A percentile compares a stretch with the other conserved stretches of the same genome.
These are phyloP conservation scores for Cryptococcus sp. DNA, from an alignment of 1,284 basidiomycete genomes.

Conservation along the genomic window DNA sequence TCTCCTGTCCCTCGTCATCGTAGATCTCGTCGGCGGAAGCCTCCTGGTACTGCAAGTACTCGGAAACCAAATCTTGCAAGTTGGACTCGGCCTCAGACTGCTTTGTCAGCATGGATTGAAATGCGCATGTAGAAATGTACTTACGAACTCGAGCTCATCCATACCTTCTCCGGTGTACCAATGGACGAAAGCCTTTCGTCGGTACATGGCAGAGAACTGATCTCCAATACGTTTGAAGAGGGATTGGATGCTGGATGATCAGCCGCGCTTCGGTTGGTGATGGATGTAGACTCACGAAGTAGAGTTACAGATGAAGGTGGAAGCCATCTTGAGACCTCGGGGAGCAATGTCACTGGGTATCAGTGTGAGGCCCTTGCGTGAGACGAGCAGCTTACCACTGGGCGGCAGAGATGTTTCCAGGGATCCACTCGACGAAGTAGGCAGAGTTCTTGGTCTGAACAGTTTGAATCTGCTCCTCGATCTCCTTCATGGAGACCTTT, in stretches of 20 bases:
- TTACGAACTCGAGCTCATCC: slow-evolving; percentile 90
- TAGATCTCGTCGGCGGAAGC: slow-evolving; percentile 55
- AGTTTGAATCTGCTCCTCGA: slow-evolving; percentile 97
- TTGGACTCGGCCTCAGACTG: slow-evolving; percentile 85
- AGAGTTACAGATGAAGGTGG: slow-evolving; percentile 96
- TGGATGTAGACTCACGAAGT: slow-evolving; percentile 55
- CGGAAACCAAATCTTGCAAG: slow-evolving; percentile 90
- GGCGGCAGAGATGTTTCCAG: slow-evolving; percentile 93
- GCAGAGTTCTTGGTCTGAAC: slow-evolving; percentile 88
- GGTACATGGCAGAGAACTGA: slow-evolving; percentile 99
- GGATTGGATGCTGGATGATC: slow-evolving; percentile 66
- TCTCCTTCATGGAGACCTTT: slow-evolving; percentile 98
- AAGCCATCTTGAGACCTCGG: slow-evolving; percentile 88
- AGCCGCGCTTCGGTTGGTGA: not conserved
- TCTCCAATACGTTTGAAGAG: slow-evolving; percentile 96
- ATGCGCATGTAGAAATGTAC: slow-evolving; percentile 1
- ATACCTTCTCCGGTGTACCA: slow-evolving; percentile 99
- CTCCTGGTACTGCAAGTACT: slow-evolving; percentile 96
- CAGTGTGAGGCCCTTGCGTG: slow-evolving; percentile 26
- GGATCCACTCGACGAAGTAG: slow-evolving; percentile 99
- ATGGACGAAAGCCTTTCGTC: slow-evolving; percentile 97
- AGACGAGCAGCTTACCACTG: slow-evolving; percentile 53
- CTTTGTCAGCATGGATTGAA: slow-evolving; percentile 57
- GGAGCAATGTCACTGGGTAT: slow-evolving; percentile 79
- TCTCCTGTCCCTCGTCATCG: slow-evolving; percentile 49